These are phyloP conservation scores for Plicaturopsis crispa DNA, from an alignment of 768 basidiomycete species.

Conservation along the genomic window DNA sequence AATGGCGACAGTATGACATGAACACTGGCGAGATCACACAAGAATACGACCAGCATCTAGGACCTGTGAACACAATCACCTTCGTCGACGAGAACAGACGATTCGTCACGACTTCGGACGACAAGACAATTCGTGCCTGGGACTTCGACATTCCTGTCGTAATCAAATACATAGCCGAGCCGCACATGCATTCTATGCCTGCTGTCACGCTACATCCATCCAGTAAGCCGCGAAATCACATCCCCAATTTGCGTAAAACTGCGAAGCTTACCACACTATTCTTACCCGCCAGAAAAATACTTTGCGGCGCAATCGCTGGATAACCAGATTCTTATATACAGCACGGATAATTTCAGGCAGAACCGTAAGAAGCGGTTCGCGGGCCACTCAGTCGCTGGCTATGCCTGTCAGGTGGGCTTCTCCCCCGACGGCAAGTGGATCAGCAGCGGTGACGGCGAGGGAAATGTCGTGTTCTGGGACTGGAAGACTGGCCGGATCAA, in stretches of 20 bases:
- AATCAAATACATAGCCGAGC: constrained; percentile 99
- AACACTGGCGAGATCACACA: constrained; percentile 93
- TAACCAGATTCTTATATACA: constrained; percentile 97
- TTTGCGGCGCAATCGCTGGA: constrained; percentile 97
- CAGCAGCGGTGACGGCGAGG: constrained; percentile 91
- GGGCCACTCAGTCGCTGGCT: constrained; percentile 94
- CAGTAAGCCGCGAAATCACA: constrained; percentile 48
- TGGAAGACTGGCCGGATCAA: constrained; percentile 98
- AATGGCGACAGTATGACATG: constrained; percentile 74
- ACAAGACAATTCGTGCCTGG: constrained; percentile 99
- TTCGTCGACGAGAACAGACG: constrained; percentile 98
- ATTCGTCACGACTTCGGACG: constrained; percentile 97
- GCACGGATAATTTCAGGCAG: constrained; percentile 97
- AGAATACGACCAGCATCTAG: constrained; percentile 98
- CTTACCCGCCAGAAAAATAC: constrained; percentile 67
- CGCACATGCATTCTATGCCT: constrained; percentile 99
- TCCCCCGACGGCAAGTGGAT: constrained; percentile 99
- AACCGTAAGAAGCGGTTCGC: constrained; percentile 98
- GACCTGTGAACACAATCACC: constrained; percentile 97
- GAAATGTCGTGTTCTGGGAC: constrained; percentile 98
- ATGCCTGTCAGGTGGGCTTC: constrained; percentile 95
- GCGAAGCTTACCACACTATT: constrained; percentile 9
- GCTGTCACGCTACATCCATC: constrained; percentile 94
- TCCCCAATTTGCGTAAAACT: constrained; percentile 10
- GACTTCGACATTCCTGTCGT: constrained; percentile 99